Evolutionary conservation across 2,329 filamentous ascomycete species (phyloP), one percentile per base, ranked within the genome.

Genomic region (Penicillium sp.): DNA sequence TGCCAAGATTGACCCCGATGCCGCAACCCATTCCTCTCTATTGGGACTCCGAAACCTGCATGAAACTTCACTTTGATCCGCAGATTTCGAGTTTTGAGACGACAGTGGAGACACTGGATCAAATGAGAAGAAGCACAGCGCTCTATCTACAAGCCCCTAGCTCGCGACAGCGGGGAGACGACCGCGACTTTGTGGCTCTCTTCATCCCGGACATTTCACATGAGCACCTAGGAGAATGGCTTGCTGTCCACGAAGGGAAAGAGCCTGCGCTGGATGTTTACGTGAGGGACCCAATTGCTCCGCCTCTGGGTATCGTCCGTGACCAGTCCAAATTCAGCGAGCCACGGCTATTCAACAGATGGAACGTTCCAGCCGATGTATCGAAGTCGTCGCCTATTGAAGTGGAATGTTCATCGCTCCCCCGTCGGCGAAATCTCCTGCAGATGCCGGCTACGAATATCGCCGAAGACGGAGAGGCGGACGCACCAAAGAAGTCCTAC

Each of bases 101-200:
- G 15, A 52, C 56, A 1, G 15, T 32, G 0, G 55, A 63, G 15
- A 51, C 21, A n/a, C 68, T 66, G 8, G 37, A 59, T 15, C 40
- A 54, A 21, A 59, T 64, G 47, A 67, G 72, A 9, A 65, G 73
- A 2, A 57, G 52, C 15, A 68, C 64, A 0, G 53, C 53, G 0
- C 43, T 66, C 8, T 64, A 63, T 38, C 51, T 68, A 3, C 58
- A 63, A 33, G 60, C 61, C 1, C 57, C 57, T 0, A 53, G 51
- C 6, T 56, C 57, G 1, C 52, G 49, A 3, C 28, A 35, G 4
- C 39, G 43, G 3, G 33, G 17, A 10, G 15, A 38, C 1, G 48
- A 55, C 1, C 47, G 51, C 29, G 64, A 67, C 35, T 67, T 55
- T 43, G 53, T 65, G 12, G 50, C 55, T 3, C 57, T 66, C 5